Percentiles rank a stretch among this genome's conserved stretches.
phyloP scores from a whole-genome alignment of 2,329 filamentous ascomycete genomes.

The Colletotrichum navitas region DNA sequence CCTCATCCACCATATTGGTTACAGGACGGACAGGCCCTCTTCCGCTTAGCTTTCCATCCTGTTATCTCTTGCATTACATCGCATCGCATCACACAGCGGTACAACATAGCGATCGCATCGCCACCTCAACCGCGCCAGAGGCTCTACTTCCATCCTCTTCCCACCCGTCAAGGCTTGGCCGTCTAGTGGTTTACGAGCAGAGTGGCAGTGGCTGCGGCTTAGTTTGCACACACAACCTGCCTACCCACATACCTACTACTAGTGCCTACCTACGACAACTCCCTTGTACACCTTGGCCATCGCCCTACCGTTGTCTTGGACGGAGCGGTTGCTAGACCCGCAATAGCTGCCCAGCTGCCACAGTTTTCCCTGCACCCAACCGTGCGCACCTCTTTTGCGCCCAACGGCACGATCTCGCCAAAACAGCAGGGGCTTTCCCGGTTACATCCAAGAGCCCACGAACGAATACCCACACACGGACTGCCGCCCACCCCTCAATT shows the following conservation, averaged over 20 bases:
- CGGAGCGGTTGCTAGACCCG: constrained; percentile 41
- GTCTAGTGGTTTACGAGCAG: constrained; percentile 3
- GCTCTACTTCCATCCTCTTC: constrained; percentile 7
- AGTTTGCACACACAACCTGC: constrained; percentile 35
- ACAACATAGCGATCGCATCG: constrained; percentile 15
- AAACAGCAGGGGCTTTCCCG: constrained; percentile 41
- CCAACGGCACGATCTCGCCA: constrained; percentile 42
- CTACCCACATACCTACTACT: constrained; percentile 4
- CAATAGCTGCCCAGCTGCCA: constrained; percentile 44
- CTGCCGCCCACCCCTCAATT: constrained; percentile 42
- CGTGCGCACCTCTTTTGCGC: constrained; percentile 39
- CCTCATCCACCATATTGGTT: constrained; percentile 1
- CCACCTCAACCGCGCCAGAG: constrained; percentile 11
- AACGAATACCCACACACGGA: constrained; percentile 41
- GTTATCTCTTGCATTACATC: constrained; percentile 5
- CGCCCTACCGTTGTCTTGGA: constrained; percentile 26
- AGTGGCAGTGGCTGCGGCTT: constrained; percentile 38
- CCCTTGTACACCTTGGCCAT: constrained; percentile 22
- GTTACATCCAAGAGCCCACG: constrained; percentile 39
- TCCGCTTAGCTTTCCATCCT: constrained; percentile 11
- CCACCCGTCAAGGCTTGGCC: constrained; percentile 15
- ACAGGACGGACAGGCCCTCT: constrained; percentile 5
- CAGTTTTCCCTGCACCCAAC: constrained; percentile 41
- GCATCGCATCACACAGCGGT: constrained; percentile 21
- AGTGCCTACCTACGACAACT: not conserved